Evolutionary conservation across 352 stramenopile genomes (phyloP).

Genomic region (Phytophthora chlamydospora): DNA sequence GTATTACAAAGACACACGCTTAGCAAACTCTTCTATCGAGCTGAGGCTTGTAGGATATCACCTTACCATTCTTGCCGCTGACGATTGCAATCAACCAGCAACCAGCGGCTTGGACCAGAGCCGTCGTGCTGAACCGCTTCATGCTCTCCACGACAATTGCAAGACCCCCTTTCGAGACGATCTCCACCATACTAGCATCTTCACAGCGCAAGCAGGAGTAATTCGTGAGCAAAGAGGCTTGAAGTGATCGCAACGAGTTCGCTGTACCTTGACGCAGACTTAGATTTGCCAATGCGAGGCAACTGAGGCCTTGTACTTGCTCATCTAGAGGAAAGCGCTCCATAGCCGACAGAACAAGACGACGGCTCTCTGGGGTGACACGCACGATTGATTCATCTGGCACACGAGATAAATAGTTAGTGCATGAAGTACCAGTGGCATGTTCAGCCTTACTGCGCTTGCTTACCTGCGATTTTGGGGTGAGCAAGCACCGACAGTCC

Average conservation of each 20-base stretch:
- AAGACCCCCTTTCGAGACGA: slow-evolving; percentile 60
- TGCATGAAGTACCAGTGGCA: background rate
- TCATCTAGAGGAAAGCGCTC: slow-evolving; percentile 61
- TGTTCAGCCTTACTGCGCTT: background rate
- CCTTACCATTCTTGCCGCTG: slow-evolving; percentile 51
- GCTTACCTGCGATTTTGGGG: slow-evolving; percentile 48
- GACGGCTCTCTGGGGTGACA: slow-evolving; percentile 56
- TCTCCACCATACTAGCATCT: slow-evolving; percentile 63
- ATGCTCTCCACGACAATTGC: slow-evolving; percentile 56
- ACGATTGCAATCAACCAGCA: slow-evolving; percentile 61
- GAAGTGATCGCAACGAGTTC: background rate
- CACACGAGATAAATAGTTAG: background rate
- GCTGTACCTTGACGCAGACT: slow-evolving; percentile 56
- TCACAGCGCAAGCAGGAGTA: background rate
- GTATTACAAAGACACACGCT: background rate
- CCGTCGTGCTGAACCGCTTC: slow-evolving; percentile 49
- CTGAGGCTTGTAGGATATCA: background rate
- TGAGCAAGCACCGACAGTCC: slow-evolving; percentile 63
- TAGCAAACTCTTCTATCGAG: background rate
- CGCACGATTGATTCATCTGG: slow-evolving; percentile 52
- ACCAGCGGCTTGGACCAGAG: slow-evolving; percentile 57
- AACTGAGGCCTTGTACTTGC: slow-evolving; percentile 58
- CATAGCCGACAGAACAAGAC: slow-evolving; percentile 67
- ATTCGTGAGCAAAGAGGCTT: background rate
- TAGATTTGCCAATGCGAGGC: slow-evolving; percentile 60